phyloP scores from a whole-genome alignment of 441 rosid species.

The Mallotus repandus region DNA sequence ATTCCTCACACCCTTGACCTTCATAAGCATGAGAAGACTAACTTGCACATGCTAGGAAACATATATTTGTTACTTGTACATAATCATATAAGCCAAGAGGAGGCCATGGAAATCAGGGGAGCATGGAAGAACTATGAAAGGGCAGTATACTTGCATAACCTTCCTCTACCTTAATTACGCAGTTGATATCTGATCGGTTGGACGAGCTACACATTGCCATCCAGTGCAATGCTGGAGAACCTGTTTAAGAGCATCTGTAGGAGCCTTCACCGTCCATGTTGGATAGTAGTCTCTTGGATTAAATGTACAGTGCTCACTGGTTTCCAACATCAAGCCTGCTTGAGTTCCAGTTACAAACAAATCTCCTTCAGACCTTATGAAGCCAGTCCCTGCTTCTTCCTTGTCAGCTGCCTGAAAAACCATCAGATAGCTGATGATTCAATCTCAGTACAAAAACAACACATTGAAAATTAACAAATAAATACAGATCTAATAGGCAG shows the following conservation, averaged over 20 bases:
- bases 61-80: too few species aligned
- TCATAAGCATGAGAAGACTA: too few species aligned
- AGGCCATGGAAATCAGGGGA: too few species aligned
- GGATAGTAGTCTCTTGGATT: slow-evolving; percentile 69
- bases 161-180: slow-evolving; percentile 5
- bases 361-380: slow-evolving; percentile 78
- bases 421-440: slow-evolving; percentile 12
- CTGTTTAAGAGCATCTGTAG: slow-evolving; percentile 62
- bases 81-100: too few species aligned
- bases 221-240: slow-evolving; percentile 62
- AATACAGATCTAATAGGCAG: too few species aligned
- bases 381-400: slow-evolving; percentile 50
- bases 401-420: slow-evolving; percentile 66
- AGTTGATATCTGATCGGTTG: slow-evolving; percentile 39
- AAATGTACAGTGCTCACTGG: slow-evolving; percentile 39
- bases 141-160: too few species aligned
- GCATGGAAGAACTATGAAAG: too few species aligned
- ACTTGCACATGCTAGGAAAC: too few species aligned
- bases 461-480: neutral
- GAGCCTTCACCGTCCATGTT: slow-evolving; percentile 67
- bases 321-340: slow-evolving; percentile 40
- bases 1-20: too few species aligned
- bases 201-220: slow-evolving; percentile 59
- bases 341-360: slow-evolving; percentile 58
- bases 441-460: neutral